Evolutionary conservation across 768 basidiomycete species (phyloP), one percentile per base, ranked within the genome.

Genomic region (Coprinopsis sp.): DNA sequence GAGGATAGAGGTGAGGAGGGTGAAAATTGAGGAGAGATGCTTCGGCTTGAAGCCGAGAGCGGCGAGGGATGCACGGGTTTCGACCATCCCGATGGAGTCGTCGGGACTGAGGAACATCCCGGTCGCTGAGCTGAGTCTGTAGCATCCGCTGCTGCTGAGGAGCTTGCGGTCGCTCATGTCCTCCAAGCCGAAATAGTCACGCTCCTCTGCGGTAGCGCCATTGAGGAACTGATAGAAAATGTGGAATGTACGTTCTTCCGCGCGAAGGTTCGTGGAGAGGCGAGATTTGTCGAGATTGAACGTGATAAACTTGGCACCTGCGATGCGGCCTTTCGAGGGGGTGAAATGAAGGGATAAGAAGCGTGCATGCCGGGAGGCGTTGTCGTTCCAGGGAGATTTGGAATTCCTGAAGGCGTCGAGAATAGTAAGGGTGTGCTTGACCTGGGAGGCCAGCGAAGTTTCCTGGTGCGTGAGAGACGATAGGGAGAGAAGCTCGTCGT

Each of bases 71-170:
- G 71, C 79, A 16, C 91, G 81, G 3, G 94, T 69, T 29, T 93
- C 89, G 37, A 79, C 77, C 85, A 94, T 88, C 8, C 78, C 84
- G 36, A 87, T 81, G 42, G 84, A 73, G 51, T 96, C 93, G 62
- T 94, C 88, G 54, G 86, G n/a, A n/a, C 85, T 62, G 91, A 92
- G 0, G 89, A 89, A 12, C 92, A 91, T 0, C 72, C 69, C 0
- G 94, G 94, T 0, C n/a, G n/a, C n/a, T n/a, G n/a, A n/a, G n/a
- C n/a, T n/a, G n/a, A 97, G 78, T 8, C 91, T 82, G 60, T 96
- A 97, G 55, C 85, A 89, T 8, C 91, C 91, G 6, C 90, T 92
- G 0, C 84, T 86, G 0, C 89, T 83, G 12, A 96, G 71, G 1
- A 95, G 75, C 0, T 84, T 77, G 60, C 94, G 95, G 49, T 89